Base-by-base conservation (phyloP, 2,329 filamentous ascomycete genomes). In the Hawksworthiomyces lignivorus region DNA sequence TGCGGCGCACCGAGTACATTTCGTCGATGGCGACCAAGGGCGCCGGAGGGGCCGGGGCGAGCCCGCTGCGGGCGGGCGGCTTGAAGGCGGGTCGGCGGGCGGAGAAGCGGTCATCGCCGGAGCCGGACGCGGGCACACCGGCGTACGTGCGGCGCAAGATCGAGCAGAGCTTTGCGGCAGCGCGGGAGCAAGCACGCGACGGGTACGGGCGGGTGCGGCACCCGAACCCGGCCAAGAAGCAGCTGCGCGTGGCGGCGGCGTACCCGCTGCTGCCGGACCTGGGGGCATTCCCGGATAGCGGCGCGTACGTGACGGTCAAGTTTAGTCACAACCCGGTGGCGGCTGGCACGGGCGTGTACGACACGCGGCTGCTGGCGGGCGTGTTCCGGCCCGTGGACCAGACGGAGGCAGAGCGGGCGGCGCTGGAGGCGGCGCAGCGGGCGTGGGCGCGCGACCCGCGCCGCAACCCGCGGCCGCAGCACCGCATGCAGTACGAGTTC, bases 1-100 rank as follows among this genome's bases (percentile, higher is more conserved):
- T 98, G 52, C 87, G 92, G 44, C 80, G 90, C 55, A 97, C 92
- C 43, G 92, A 98, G 62, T 97, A 97, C 66, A 96, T 95, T 56
- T 86, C 85, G 10, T 77, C 75, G 4, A 65, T 68, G 18, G 67
- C 65, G 22, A 58, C 68, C 6, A 78, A 77, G 56, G 60, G 60
- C 20, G 58, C 56, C 31, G 18, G 29, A 9, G 19, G 6, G 18
- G 19, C 26, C 2, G 17, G 28, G 5, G 6, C 24, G 1, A 36
- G 34, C 9, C 40, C 40, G 10, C 36, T 46, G 36, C 48, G 46
- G 21, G 18, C 45, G 4, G 33, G 21, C 11, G 24, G 14, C 10
- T 43, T 44, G 38, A 47, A 49, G 37, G 40, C 57, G 18, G 24
- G 8, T 8, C 65, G 62, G 49, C 67, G 65, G 17, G 56, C 63